Evolutionary conservation across 2,329 filamentous ascomycete genomes (phyloP).

Genomic region (Paracamarosporium sp.): DNA sequence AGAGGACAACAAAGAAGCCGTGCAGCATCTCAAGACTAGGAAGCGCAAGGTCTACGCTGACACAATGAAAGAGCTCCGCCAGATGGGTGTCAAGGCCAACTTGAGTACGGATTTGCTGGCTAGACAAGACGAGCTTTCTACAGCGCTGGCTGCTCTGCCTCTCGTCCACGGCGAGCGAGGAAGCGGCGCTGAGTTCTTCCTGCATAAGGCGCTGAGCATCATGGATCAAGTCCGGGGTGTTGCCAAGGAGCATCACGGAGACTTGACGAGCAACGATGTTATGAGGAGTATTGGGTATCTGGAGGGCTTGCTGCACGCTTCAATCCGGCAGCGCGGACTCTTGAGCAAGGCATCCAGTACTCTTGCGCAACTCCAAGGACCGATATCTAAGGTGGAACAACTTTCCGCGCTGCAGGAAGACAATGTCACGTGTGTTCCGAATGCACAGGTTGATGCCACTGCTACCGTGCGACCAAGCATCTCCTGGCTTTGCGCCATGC

Average conservation of each 20-base stretch:
- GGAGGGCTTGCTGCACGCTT: constrained; percentile 80
- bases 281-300: constrained; percentile 80
- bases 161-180: constrained; percentile 11
- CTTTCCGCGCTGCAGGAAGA: constrained; percentile 29
- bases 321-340: constrained; percentile 65
- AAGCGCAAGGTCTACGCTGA: constrained; percentile 93
- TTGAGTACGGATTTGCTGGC: constrained; percentile 75
- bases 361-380: constrained; percentile 46
- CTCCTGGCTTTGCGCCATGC: constrained; percentile 73
- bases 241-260: constrained; percentile 78
- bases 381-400: constrained; percentile 42
- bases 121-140: constrained; percentile 73
- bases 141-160: constrained; percentile 67
- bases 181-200: constrained; percentile 69
- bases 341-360: constrained; percentile 38
- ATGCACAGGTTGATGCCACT: constrained; percentile 16
- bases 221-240: constrained; percentile 72
- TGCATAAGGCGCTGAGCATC: constrained; percentile 80
- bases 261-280: constrained; percentile 82
- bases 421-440: constrained; percentile 22
- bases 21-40: constrained; percentile 88
- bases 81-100: constrained; percentile 90
- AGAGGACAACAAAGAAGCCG: constrained; percentile 81
- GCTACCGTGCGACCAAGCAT: constrained; percentile 27
- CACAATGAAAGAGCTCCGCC: constrained; percentile 78